Evolutionary conservation across 2,329 filamentous ascomycete species (phyloP), one percentile per base, ranked within the genome.

Genomic region (Didymella keratinophila): DNA sequence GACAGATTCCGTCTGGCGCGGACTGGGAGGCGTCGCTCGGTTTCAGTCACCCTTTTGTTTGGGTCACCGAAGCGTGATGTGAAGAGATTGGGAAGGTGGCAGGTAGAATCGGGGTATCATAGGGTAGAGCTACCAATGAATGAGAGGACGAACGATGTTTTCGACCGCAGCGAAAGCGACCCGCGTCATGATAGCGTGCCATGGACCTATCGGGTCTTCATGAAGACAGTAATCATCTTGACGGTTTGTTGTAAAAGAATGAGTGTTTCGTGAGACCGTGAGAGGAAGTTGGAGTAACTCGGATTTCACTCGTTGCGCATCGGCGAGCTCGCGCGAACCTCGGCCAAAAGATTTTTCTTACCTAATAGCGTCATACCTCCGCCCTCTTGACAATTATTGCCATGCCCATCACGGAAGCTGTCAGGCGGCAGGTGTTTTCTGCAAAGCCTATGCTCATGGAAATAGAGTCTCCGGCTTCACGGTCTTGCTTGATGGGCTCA

Each of bases 361-460:
- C 62, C 56, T 67, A 67, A 67, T 62, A 65, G 64, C 58, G 60
- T 20, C 51, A 36, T 42, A 39, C 53, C 50, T 63, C 56, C 58
- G 61, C 64, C 52, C 57, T 50, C 44, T 43, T 49, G 45, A 44
- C 39, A 49, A 53, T 53, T 58, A 57, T 49, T 52, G 49, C 44
- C 37, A 44, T 16, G 9, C 3, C 18, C 23, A 39, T 37, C 21
- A 23, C 42, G 43, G 27, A 42, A 32, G 49, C 43, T 44, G 44
- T 39, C 21, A 49, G 28, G 30, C 43, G 42, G 20, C 32, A 41
- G 21, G n/a, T 43, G 28, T n/a, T 41, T 34, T 28, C 30, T 20
- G 8, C 14, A 16, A 20, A 32, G 9, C 8, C 23, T 7, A 16
- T 36, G 14, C 32, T 30, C 8, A 8, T 21, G 4, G 32, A 6